These are phyloP conservation scores for sunflower (Helianthus annuus) DNA, from an alignment of 129 eudicot species.

Conservation along the genomic window HanXRQr2.0-SUNRISE NC_035446.2:164763647-164764146, in stretches of 20 bases:
- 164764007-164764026: too few species aligned
- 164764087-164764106: neutral
- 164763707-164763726: too few species aligned
- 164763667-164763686: too few species aligned
- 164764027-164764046: too few species aligned
- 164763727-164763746: too few species aligned
- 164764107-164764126: too few species aligned
- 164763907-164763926: constrained; percentile 15
- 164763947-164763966: neutral
- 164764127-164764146: too few species aligned
- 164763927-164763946: neutral
- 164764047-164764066: neutral
- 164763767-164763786: neutral
- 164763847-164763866: constrained; percentile 17
- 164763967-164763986: neutral
- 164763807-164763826: too few species aligned
- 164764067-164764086: neutral
- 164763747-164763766: neutral
- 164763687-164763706: too few species aligned
- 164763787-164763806: too few species aligned
- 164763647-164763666: too few species aligned
- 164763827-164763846: neutral
- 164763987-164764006: neutral
- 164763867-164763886: constrained; percentile 22
- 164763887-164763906: neutral